Evolutionary conservation across 306 rosid species (phyloP), one percentile per base, ranked within the genome.

Genomic region (Fragaria ananassa): DNA sequence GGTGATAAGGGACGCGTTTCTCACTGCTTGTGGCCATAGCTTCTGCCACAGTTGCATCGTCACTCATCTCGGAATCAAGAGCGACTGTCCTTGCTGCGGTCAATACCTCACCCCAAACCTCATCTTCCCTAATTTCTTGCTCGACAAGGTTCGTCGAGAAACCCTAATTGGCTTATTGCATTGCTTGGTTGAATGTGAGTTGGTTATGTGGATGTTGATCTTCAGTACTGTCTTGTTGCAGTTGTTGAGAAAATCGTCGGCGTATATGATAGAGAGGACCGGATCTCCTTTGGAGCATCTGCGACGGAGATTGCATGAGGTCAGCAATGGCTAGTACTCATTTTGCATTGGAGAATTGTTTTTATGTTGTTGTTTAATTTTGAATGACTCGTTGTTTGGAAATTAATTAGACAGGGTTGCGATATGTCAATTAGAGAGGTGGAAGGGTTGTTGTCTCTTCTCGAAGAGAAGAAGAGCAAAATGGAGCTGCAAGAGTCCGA

Each of bases 401-500:
- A 41, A 10, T 71, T 69, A 64, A 64, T 45, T 57, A 68, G 81
- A 47, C 91, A 92, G 97, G 97, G 96, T 56, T 87, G 86, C 82
- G 93, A 89, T 9, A 85, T 92, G 82, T 75, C 96, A 12, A 78
- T 92, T 74, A 85, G 86, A 81, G 97, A 92, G 78, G 70, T 92
- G 25, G 95, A 92, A 77, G 83, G 85, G 66, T 85, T 89, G 63
- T 81, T 92, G 80, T 81, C 82, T 13, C 90, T 89, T 53, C 88
- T 92, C 62, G 61, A 92, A 7, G 97, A 88, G 74, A 92, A 88
- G 88, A 92, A 87, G 83, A 87, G 91, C 56, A 92, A 88, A 84
- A 81, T 92, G 91, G 90, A 89, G 82, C 89, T 86, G 79, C 90
- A 92, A 84, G 95, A 89, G 80, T 87, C 95, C 19, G 96, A 89